Conservation (phyloP, 306 rosid species). For the Cucurbita pepo region DNA sequence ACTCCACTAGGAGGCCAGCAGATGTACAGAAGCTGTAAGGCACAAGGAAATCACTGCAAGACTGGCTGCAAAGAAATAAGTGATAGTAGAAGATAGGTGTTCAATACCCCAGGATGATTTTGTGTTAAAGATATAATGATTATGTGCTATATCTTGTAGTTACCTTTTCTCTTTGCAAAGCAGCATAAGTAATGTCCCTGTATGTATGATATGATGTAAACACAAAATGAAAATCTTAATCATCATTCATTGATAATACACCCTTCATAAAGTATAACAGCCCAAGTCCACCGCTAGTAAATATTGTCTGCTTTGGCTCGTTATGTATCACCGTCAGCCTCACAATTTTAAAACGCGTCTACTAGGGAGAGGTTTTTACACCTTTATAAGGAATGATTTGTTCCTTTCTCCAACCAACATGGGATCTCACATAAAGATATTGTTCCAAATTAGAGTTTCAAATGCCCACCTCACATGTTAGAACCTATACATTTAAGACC, state of each 20-base stretch:
- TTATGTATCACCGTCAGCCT: too few species aligned
- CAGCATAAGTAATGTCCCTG: not conserved
- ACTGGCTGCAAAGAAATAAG: slow-evolving; percentile 46
- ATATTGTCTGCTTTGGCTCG: too few species aligned
- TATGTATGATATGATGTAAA: not conserved
- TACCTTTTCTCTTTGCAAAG: not conserved
- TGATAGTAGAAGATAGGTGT: not conserved
- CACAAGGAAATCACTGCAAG: slow-evolving; percentile 49
- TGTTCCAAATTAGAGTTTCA: too few species aligned
- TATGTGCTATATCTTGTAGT: not conserved
- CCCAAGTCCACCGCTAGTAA: too few species aligned
- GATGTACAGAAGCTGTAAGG: slow-evolving; percentile 56
- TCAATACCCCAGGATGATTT: not conserved
- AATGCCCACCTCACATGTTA: not conserved
- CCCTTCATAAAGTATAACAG: too few species aligned
- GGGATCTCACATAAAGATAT: not conserved
- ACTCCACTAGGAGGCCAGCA: slow-evolving; percentile 60
- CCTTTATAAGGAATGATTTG: too few species aligned
- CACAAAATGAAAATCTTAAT: not conserved
- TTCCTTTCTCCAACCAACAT: too few species aligned
- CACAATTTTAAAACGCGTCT: too few species aligned
- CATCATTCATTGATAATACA: not conserved
- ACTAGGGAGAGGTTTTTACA: too few species aligned
- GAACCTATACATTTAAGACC: not conserved
- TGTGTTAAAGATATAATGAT: not conserved